Evolutionary conservation across 352 stramenopile genomes (phyloP).

Genomic region (Pythium vanterpoolii): DNA sequence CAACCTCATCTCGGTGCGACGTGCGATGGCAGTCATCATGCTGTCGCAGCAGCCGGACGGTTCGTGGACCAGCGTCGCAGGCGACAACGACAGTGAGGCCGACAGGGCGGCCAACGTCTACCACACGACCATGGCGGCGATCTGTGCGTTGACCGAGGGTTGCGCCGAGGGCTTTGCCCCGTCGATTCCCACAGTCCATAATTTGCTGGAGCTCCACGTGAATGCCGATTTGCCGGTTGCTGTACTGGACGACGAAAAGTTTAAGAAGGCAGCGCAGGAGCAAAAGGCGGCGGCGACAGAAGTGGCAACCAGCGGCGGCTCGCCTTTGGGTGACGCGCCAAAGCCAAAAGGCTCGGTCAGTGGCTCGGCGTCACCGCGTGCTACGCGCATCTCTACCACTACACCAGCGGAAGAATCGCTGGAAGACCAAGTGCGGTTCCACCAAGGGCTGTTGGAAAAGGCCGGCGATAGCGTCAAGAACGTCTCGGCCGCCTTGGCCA

Average conservation of each 20-base stretch:
- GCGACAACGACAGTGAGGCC: not conserved
- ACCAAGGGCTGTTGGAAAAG: constrained; percentile 75
- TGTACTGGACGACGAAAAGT: constrained; percentile 23
- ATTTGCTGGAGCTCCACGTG: constrained; percentile 55
- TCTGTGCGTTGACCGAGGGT: constrained; percentile 47
- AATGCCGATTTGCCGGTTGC: constrained; percentile 43
- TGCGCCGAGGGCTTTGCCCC: constrained; percentile 55
- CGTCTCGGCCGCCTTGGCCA: constrained; percentile 57
- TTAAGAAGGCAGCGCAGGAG: constrained; percentile 11
- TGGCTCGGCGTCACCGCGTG: not conserved
- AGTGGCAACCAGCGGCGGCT: not conserved
- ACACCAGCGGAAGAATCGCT: constrained; percentile 37
- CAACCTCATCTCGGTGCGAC: constrained; percentile 65
- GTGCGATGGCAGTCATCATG: constrained; percentile 67
- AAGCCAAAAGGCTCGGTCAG: not conserved
- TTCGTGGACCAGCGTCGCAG: constrained; percentile 35
- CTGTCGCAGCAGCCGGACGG: constrained; percentile 55
- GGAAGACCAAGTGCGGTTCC: constrained; percentile 61
- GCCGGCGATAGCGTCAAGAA: constrained; percentile 66
- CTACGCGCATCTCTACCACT: not conserved
- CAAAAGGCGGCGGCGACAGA: not conserved
- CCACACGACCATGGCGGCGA: constrained; percentile 49
- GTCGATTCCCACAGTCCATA: constrained; percentile 45
- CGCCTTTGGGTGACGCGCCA: not conserved
- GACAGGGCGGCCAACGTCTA: constrained; percentile 31